Base-by-base conservation (phyloP, 768 basidiomycete species). In the Cystofilobasidium bisporidii region DNA sequence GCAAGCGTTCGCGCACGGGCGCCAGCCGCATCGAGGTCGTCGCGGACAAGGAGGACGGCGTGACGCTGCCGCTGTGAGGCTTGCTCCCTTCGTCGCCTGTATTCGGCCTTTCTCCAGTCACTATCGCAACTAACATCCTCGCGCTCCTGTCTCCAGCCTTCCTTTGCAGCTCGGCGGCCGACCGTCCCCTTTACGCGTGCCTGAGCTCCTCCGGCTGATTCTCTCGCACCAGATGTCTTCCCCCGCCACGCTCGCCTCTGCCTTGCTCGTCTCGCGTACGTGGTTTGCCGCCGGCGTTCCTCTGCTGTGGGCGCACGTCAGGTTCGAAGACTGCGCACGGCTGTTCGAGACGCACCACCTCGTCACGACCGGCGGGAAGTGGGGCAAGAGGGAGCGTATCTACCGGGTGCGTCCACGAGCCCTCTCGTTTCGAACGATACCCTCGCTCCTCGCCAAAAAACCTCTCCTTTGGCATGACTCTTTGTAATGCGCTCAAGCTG, bases 121-220 rank as follows among this genome's bases (percentile, higher is more conserved):
- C n/a, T n/a, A n/a, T n/a, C n/a, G n/a, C 10, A 41, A 9, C 9
- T 41, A 41, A 41, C 17, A 41, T 9, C 40, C 17, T 41, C 10
- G 40, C 40, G 17, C 40, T 41, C 40, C 40, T 41, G 10, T 9
- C 40, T 5, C 20, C 47, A 24, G 10, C 47, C 22, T n/a, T 48
- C 47, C 20, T n/a, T n/a, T n/a, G 20, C 47, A 10, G 10, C 22
- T 22, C 24, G n/a, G n/a, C n/a, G n/a, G n/a, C n/a, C n/a, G 4
- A 6, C 47, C 47, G n/a, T 24, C 47, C 22, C n/a, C n/a, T n/a
- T n/a, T 43, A 4, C 43, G 22, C 47, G 61, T 67, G 22, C 60
- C 50, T 30, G 66, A 67, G 61, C 66, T 67, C 40, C 61, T 67
- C 26, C 6, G 14, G 12, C 30, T 57, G 24, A 53, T 67, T 33